Evolutionary conservation across 2,329 filamentous ascomycete species (phyloP).

Genomic region (Exophiala xenobiotica): DNA sequence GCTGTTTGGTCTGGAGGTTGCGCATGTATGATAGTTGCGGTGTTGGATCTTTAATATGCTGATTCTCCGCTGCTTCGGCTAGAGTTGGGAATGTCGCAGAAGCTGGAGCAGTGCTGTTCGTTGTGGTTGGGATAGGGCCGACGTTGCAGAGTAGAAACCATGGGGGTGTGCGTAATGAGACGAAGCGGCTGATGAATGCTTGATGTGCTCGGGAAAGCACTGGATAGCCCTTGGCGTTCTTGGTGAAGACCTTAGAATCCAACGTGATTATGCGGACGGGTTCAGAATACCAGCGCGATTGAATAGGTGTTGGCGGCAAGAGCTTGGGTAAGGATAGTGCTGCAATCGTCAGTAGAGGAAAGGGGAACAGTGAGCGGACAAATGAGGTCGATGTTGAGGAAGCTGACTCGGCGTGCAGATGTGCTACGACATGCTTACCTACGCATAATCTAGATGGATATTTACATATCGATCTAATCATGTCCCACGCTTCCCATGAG

Average conservation of each 20-base stretch:
- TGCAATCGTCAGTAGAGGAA: slow-evolving; percentile 33
- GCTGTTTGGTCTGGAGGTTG: slow-evolving; percentile 80
- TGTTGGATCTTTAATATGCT: slow-evolving; percentile 55
- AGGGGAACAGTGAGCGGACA: not conserved
- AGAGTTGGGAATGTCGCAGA: slow-evolving; percentile 61
- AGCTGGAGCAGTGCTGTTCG: slow-evolving; percentile 33
- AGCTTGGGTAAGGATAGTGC: slow-evolving; percentile 59
- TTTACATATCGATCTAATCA: slow-evolving; percentile 78
- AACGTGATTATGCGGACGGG: slow-evolving; percentile 58
- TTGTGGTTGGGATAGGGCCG: slow-evolving; percentile 52
- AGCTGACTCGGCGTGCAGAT: not conserved
- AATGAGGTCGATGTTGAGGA: not conserved
- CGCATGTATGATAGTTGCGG: slow-evolving; percentile 78
- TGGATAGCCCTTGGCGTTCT: slow-evolving; percentile 59
- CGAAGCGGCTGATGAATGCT: slow-evolving; percentile 55
- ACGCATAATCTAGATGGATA: slow-evolving; percentile 79
- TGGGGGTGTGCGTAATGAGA: slow-evolving; percentile 57
- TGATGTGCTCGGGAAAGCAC: slow-evolving; percentile 61
- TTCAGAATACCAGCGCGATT: slow-evolving; percentile 64
- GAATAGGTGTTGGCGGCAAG: slow-evolving; percentile 56
- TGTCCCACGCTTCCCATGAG: slow-evolving; percentile 92
- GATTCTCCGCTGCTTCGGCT: slow-evolving; percentile 59
- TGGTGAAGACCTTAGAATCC: slow-evolving; percentile 54
- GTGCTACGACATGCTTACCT: slow-evolving; percentile 60
- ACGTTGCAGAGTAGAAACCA: slow-evolving; percentile 63